Base-by-base conservation (phyloP, 176 grass and related monocot genomes). In the Hyparrhenia diplandra region DNA sequence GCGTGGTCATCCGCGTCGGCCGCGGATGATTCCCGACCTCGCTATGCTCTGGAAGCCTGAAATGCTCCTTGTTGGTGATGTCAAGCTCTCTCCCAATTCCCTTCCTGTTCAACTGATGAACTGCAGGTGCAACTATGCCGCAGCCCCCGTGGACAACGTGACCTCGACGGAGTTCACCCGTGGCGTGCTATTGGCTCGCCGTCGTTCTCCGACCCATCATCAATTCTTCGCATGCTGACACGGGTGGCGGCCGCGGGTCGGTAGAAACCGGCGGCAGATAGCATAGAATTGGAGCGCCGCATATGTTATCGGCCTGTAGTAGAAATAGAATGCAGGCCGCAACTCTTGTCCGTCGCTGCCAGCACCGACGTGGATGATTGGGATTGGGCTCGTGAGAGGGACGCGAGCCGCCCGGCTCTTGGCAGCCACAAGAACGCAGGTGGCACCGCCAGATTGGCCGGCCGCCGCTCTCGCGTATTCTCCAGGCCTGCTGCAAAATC, bases 371-470 rank as follows among this genome's bases (percentile, higher is more conserved):
- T 45, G 8, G 57, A 24, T n/a, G 47, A 73, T 79, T n/a, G n/a
- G n/a, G 88, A 89, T 67, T 85, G 66, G 59, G 4, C 51, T 45
- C 17, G 30, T 41, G 78, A 77, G 8, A 3, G 60, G 20, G 74
- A 86, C 67, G 18, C 12, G 43, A 42, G 83, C 83, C 79, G 79
- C 74, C 88, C 79, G 60, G 73, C 27, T 68, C 39, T 61, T 49
- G 17, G 3, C 67, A 79, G 73, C 88, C 88, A 86, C 79, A 72
- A 3, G 51, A 68, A 11, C 13, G 67, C 58, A 86, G 74, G 79
- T 90, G 83, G 83, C 83, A 6, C 28, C 67, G 59, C 60, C 59
- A 29, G 64, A 85, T 73, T 82, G 67, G 67, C 36, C 36, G 83
- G 59, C 39, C 8, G 30, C 69, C 69, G 69, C 68, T 30, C 61